A percentile compares a stretch with the other conserved stretches of the same genome.
Conservation (phyloP, 129 eudicot genomes). For the Tagetes erecta region DNA sequence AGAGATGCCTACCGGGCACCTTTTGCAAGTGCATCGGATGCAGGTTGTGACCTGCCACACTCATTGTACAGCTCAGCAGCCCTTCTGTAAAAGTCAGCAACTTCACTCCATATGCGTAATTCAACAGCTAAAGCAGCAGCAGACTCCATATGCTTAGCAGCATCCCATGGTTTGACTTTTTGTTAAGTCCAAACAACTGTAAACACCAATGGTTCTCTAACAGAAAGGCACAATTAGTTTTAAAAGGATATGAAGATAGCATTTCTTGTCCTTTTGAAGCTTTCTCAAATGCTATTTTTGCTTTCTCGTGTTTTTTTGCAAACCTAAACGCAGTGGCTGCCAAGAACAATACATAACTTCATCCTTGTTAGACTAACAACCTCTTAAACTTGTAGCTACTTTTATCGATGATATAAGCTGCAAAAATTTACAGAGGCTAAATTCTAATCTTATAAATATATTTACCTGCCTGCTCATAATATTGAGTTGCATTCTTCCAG, state of each 20-base stretch:
- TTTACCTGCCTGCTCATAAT: slow-evolving; percentile 96
- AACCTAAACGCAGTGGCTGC: slow-evolving; percentile 67
- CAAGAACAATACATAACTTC: slow-evolving; percentile 19
- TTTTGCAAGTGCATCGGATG: slow-evolving; percentile 95
- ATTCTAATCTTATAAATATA: slow-evolving; percentile 14
- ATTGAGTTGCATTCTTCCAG: slow-evolving; percentile 80
- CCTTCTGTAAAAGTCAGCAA: slow-evolving; percentile 79
- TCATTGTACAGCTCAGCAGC: slow-evolving; percentile 82
- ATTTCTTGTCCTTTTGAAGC: slow-evolving; percentile 99
- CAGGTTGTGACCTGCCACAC: slow-evolving; percentile 93
- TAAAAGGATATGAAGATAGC: slow-evolving; percentile 82
- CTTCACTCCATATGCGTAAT: slow-evolving; percentile 77
- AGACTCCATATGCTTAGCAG: slow-evolving; percentile 97
- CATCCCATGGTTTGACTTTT: slow-evolving; percentile 88
- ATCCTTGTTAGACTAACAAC: slow-evolving; percentile 19
- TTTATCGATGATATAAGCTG: slow-evolving; percentile 11
- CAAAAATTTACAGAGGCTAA: neutral
- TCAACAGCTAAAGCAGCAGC: slow-evolving; percentile 90
- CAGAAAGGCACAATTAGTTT: neutral
- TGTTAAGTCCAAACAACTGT: slow-evolving; percentile 44
- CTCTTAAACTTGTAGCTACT: slow-evolving; percentile 14
- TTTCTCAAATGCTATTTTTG: slow-evolving; percentile 87
- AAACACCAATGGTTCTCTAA: slow-evolving; percentile 16
- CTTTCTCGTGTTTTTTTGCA: slow-evolving; percentile 78
- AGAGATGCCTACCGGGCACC: slow-evolving; percentile 84